phyloP scores from a whole-genome alignment of 2,329 filamentous ascomycete species.

The Arthrobotrys conoides region DNA sequence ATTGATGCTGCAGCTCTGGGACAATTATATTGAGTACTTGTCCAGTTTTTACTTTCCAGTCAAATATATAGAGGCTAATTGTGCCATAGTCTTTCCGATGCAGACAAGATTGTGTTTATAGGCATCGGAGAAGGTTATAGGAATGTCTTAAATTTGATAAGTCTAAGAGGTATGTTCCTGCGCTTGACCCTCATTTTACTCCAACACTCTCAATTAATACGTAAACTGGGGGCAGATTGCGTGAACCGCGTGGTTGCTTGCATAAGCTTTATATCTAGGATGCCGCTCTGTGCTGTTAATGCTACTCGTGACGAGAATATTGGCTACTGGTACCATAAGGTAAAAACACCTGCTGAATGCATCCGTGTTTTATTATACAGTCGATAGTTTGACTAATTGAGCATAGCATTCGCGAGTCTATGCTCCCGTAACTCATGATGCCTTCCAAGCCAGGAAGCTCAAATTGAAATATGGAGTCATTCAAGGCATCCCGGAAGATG shows the following conservation, averaged over 20 bases:
- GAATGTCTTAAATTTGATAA: conserved; percentile 84
- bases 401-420: conserved; percentile 51
- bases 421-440: conserved; percentile 47
- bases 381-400: neutral
- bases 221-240: conserved; percentile 32
- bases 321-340: conserved; percentile 52
- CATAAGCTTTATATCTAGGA: conserved; percentile 47
- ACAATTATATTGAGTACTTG: conserved; percentile 87
- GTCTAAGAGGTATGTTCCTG: conserved; percentile 75
- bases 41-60: neutral
- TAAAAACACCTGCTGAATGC: conserved; percentile 2
- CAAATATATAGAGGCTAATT: conserved; percentile 23
- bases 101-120: conserved; percentile 83
- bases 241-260: conserved; percentile 40
- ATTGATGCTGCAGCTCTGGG: conserved; percentile 82
- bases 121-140: conserved; percentile 91
- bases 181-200: neutral
- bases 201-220: neutral
- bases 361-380: neutral
- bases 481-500: conserved; percentile 31
- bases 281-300: conserved; percentile 51
- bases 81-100: conserved; percentile 71
- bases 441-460: conserved; percentile 44
- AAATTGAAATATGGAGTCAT: conserved; percentile 52
- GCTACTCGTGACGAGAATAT: conserved; percentile 54